Evolutionary conservation across 352 stramenopile genomes (phyloP), one percentile per base, ranked within the genome.

Genomic region (Phytopythium litorale): DNA sequence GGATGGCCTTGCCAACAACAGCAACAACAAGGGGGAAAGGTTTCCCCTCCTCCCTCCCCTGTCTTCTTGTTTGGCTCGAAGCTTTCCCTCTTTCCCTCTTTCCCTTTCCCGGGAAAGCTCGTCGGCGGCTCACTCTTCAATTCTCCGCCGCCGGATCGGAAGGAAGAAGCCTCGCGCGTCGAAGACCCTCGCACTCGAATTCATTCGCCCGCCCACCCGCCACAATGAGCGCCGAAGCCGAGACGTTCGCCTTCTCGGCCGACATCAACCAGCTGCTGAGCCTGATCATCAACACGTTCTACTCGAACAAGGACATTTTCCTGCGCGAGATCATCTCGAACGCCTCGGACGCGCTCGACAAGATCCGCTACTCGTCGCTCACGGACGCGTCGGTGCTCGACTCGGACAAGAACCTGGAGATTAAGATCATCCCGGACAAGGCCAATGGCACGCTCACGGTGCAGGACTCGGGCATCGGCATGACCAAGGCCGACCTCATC

Each of bases 231-330:
- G 75, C 84, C 53, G 90, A 97, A 87, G 84, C 94, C 43, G 97
- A 99, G 91, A 99, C 94, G 65, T 99, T 99, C 73, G 97, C 97
- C 71, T 99, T 99, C 87, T 98, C 91, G 63, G 97, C 98, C 65
- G 98, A 99, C 78, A 99, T 99, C 89, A 99, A 99, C 86, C 98
- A 99, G 87, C 89, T 99, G 57, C 81, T 99, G 77, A 98, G 91
- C 68, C 78, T 99, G 71, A 99, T 99, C 67, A 99, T 99, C 74
- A 99, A 99, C 76, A 98, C 94, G 63, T 80, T 99, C 37, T 97
- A 96, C 80, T 92, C 94, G 70, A 98, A 97, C 71, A 99, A 98
- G 75, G 96, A 99, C 66, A 98, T 99, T 60, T 99, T 99, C 79
- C 78, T 99, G 32, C 89, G 98, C 49, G 98, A 99, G 72, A 76